These are phyloP conservation scores for Populus hybrid DNA, from an alignment of 441 rosid genomes.

Conservation along the genomic window DNA sequence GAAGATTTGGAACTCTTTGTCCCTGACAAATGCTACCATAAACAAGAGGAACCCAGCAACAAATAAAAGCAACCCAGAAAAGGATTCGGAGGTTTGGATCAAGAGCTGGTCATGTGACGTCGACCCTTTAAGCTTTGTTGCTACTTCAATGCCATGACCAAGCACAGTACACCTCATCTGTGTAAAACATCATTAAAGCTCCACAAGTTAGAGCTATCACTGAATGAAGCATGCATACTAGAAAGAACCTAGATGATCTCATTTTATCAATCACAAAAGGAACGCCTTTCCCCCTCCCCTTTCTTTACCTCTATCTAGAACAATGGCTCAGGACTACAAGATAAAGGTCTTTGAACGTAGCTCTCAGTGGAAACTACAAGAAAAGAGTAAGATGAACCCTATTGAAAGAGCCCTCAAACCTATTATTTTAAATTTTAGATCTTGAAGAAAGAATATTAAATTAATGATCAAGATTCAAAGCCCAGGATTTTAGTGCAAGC, in stretches of 20 bases:
- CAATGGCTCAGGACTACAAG: too few relatives aligned
- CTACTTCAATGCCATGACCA: conserved; percentile 55
- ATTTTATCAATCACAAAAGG: conserved; percentile 6
- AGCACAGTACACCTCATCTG: conserved; percentile 50
- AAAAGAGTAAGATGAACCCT: conserved; percentile 1
- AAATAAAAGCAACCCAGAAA: conserved; percentile 80
- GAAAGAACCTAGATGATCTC: conserved; percentile 53
- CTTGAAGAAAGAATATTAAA: not conserved
- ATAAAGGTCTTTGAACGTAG: not conserved
- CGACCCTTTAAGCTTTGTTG: conserved; percentile 68
- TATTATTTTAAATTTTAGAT: not conserved
- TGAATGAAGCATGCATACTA: conserved; percentile 66
- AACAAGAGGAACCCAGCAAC: conserved; percentile 57
- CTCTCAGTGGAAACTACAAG: not conserved
- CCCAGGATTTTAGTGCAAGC: not conserved
- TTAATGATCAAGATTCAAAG: not conserved
- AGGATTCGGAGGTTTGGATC: conserved; percentile 74
- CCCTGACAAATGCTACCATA: conserved; percentile 76
- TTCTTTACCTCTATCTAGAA: not conserved
- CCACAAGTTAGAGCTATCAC: conserved; percentile 63
- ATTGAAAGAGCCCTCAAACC: conserved; percentile 13
- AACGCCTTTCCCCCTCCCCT: not conserved
- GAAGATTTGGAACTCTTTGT: conserved; percentile 65
- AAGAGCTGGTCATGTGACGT: conserved; percentile 75
- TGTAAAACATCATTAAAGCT: conserved; percentile 67